These are phyloP conservation scores for Alternaria postmessia DNA, from an alignment of 2,329 filamentous ascomycete species.

Conservation along the genomic window DNA sequence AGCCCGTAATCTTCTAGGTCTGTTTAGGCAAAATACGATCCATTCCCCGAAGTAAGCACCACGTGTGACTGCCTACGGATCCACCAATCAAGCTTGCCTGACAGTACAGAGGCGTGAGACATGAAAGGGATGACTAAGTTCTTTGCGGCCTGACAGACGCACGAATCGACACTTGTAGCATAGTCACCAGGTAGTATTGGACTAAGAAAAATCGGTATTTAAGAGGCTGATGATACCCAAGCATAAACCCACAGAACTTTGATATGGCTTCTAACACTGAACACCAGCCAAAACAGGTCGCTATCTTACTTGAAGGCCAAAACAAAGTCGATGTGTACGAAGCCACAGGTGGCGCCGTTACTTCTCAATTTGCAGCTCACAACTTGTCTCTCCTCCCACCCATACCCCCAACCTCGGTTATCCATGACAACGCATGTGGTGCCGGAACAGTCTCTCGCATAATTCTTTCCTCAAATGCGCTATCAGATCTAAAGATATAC, in stretches of 20 bases:
- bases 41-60: neutral
- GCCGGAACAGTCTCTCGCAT: slow-evolving; percentile 39
- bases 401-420: slow-evolving; percentile 34
- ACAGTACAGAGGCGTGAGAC: neutral
- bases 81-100: neutral
- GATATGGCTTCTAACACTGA: slow-evolving; percentile 23
- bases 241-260: neutral
- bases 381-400: slow-evolving; percentile 38
- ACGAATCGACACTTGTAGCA: neutral
- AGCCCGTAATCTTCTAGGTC: neutral
- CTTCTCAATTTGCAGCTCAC: slow-evolving; percentile 35
- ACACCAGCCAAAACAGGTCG: slow-evolving; percentile 34
- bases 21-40: neutral
- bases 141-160: neutral
- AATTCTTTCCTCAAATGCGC: slow-evolving; percentile 25
- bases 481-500: slow-evolving; percentile 31
- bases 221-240: neutral
- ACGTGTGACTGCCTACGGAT: neutral
- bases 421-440: slow-evolving; percentile 49
- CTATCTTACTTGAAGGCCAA: slow-evolving; percentile 30
- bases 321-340: slow-evolving; percentile 41
- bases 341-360: slow-evolving; percentile 39
- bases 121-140: neutral
- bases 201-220: neutral
- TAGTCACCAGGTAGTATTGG: neutral